Base-by-base conservation (phyloP, 805 yeast species). In the Metschnikowia santaceciliae region DNA sequence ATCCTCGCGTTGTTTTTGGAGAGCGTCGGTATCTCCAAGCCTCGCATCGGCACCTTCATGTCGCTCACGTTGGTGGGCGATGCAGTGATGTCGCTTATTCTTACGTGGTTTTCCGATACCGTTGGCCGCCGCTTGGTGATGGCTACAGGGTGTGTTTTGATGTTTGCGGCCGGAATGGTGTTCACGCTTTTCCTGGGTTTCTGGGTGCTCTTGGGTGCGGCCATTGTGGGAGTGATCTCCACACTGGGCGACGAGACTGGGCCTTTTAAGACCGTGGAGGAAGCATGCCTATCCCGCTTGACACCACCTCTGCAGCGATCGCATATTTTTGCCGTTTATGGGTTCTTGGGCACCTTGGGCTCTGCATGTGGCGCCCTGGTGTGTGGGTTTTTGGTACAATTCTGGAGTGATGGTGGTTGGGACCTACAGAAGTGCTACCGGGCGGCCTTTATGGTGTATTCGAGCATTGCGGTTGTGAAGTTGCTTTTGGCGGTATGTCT, bases 221-320 rank as follows among this genome's bases (percentile, higher is more conserved):
- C 96, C 2, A 78, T 88, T 2, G 51, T 88, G 32, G 96, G 96
- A 1, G 96, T 90, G 15, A 86, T 90, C 6, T 87, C 96, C 2
- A 94, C 96, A 1, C 82, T 89, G 30, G 96, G 96, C 22, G 90
- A 85, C 61, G 96, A 90, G 61, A 88, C 91, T 0, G 96, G 96
- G 0, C 96, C 96, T 0, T 90, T 90, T 66, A 85, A 87, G 61
- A 81, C 94, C 0, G 82, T 90, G 30, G 96, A 90, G 64, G 96
- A 89, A 62, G 83, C 92, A 1, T 78, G 88, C 37, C 74, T 90
- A 46, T 94, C 96, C 0, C 92, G 88, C 65, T 69, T 90, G 55
- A 85, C 95, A 0, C 82, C 85, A 0, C 77, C 76, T 35, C 72
- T 71, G 48, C 79, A 78, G 50, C 73, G 95, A 42, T 84, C 95